Conservation (phyloP, 176 grass and related monocot genomes). For the Tillandsia fasciculata region DNA sequence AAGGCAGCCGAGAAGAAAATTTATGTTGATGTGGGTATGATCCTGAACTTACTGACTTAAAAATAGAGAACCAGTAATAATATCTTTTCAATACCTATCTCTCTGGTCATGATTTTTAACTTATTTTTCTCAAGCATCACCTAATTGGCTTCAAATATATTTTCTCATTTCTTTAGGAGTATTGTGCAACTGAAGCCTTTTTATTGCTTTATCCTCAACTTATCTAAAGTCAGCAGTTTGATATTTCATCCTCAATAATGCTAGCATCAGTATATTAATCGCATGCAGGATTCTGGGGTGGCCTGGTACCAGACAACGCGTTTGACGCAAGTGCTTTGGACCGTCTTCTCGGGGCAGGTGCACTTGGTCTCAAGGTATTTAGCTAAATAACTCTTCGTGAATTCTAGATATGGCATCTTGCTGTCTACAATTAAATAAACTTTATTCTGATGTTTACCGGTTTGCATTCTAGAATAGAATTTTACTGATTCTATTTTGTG, state of each 20-base stretch:
- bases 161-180: neutral
- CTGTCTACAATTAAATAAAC: too few relatives aligned
- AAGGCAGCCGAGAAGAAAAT: conserved; percentile 63
- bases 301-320: conserved; percentile 94
- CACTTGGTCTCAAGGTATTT: conserved; percentile 79
- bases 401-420: neutral
- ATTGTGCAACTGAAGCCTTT: neutral
- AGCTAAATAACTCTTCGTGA: neutral
- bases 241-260: neutral
- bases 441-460: neutral
- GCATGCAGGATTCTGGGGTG: conserved; percentile 85
- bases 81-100: neutral
- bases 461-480: neutral
- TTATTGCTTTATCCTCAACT: neutral
- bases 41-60: conserved; percentile 4
- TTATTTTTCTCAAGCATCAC: neutral
- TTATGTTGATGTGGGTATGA: conserved; percentile 82
- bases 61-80: neutral
- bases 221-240: neutral
- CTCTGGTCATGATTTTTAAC: neutral
- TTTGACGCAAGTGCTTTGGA: conserved; percentile 61
- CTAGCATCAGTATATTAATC: conserved; percentile 5
- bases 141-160: neutral
- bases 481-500: conserved; percentile 19
- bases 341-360: conserved; percentile 62